These are phyloP conservation scores for Dictyostelium brefeldianum DNA, from an alignment of 78 protist species.

Conservation along the genomic window DNA sequence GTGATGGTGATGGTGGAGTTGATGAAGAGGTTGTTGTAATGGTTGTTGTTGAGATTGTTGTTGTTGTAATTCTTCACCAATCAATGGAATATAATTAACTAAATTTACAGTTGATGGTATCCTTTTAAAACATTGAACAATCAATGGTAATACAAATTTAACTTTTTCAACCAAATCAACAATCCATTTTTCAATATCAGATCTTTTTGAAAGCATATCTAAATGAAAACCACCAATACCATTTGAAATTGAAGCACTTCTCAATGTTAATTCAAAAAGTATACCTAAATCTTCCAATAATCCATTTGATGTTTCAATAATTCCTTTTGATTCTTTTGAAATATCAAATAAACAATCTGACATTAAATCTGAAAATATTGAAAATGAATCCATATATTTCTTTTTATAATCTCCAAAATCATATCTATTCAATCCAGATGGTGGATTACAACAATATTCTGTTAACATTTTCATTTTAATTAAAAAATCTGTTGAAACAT, in stretches of 20 bases:
- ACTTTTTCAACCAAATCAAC: slow-evolving; percentile 3
- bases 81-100: neutral
- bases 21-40: neutral
- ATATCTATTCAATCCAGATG: neutral
- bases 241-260: neutral
- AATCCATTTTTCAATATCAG: slow-evolving; percentile 11
- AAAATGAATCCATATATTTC: neutral
- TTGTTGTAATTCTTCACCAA: neutral
- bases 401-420: slow-evolving; percentile 15
- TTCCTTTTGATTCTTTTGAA: neutral
- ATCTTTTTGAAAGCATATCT: slow-evolving; percentile 1
- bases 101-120: neutral
- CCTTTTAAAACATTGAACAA: neutral
- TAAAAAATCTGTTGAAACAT: slow-evolving; percentile 31
- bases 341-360: slow-evolving; percentile 32
- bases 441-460: slow-evolving; percentile 52
- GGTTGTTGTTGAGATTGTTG: neutral
- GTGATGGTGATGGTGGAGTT: neutral
- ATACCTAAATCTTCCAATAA: slow-evolving; percentile 12
- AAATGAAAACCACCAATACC: neutral
- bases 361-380: slow-evolving; percentile 4
- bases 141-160: neutral
- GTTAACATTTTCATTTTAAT: slow-evolving; percentile 9
- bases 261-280: slow-evolving; percentile 1
- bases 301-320: neutral